Percentiles rank a stretch among this genome's conserved stretches.
These are phyloP conservation scores for Aspergillus caelatus DNA, from an alignment of 2,329 filamentous ascomycete species.

Conservation along the genomic window DNA sequence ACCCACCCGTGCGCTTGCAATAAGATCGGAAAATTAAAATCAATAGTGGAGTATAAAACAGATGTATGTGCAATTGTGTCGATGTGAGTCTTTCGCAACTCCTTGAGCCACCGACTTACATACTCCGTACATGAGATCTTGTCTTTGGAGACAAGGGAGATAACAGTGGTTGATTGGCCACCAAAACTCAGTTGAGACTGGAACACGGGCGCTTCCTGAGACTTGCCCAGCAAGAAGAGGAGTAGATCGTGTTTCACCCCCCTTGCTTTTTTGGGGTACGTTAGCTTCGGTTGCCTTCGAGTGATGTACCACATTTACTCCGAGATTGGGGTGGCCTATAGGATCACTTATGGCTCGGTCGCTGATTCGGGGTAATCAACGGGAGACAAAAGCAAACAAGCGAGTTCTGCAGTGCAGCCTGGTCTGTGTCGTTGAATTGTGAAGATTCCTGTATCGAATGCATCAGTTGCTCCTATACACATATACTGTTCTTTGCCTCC, in stretches of 20 bases:
- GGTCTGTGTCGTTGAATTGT: background rate
- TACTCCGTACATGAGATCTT: background rate
- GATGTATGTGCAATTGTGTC: background rate
- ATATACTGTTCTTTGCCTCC: background rate
- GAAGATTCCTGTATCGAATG: background rate
- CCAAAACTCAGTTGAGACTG: constrained; percentile 1
- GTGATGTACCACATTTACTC: constrained; percentile 5
- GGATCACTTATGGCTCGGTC: background rate
- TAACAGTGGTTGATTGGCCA: background rate
- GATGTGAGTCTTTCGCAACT: background rate
- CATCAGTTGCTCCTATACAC: background rate
- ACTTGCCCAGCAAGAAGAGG: constrained; percentile 13
- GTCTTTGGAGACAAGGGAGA: background rate
- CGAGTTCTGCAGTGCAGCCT: constrained; percentile 13
- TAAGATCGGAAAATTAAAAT: background rate
- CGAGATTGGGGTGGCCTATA: constrained; percentile 3
- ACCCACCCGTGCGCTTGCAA: background rate
- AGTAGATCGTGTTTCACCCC: constrained; percentile 21
- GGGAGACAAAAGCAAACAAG: constrained; percentile 3
- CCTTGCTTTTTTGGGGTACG: constrained; percentile 23
- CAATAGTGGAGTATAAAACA: background rate
- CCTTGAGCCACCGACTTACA: background rate
- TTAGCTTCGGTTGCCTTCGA: constrained; percentile 1
- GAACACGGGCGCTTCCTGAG: constrained; percentile 16
- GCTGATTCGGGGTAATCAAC: background rate